Base-by-base conservation (phyloP, 177 flowering plant genomes). In the Vitis hybrid region DNA sequence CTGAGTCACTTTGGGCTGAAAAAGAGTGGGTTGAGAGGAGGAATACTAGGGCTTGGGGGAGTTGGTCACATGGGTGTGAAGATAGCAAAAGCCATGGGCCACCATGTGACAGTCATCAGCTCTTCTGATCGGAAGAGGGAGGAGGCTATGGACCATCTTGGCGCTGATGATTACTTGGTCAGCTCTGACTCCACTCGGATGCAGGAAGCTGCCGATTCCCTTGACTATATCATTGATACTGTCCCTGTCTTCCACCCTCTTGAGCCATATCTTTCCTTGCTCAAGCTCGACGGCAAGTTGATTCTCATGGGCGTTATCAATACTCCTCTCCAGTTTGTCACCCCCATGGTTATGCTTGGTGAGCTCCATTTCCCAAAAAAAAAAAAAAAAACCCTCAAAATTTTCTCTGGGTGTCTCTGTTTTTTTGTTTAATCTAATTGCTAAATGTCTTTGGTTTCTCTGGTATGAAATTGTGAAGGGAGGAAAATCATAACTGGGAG, bases 51-150 rank as follows among this genome's bases (percentile, higher is more conserved):
- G 26, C 88, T 90, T 7, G 94, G 94, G 34, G 94, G 94, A 11
- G 92, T 88, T 39, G 94, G 94, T 1, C 94, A 90, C 72, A 88
- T 90, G 92, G 94, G 92, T 10, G 94, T 90, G 72, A 80, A 78
- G 70, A 79, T 90, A 55, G 94, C 92, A 1, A 90, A 90, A 72
- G 89, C 94, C 11, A 82, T 90, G 91, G 94, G 92, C 3, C 94
- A 90, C 70, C 90, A 88, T 69, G 92, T 90, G 45, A 85, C 89
- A 6, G 94, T 88, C 50, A 87, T 90, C 6, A 88, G 92, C 79
- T 90, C 94, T 1, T 90, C 94, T 6, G 87, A 88, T 32, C 84
- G 77, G 83, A 90, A 90, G 76, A 80, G 70, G 62, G 79, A 30
- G 34, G 94, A 88, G 74, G 94, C 94, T 5, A 8, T 90, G 69